phyloP scores from a whole-genome alignment of 1,139 yeast species.

The Protomyces inouyei region DNA sequence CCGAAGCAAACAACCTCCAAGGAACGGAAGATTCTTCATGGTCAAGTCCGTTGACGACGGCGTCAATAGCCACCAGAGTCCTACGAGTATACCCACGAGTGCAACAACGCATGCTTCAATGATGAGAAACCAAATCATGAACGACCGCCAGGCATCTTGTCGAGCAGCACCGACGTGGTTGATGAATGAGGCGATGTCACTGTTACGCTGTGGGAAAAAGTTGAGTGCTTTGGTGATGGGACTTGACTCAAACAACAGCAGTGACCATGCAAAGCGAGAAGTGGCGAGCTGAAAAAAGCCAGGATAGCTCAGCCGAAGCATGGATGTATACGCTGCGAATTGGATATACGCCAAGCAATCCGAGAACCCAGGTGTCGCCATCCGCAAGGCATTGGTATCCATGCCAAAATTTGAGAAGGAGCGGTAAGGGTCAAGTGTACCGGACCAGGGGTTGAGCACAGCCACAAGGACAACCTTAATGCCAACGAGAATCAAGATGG shows the following conservation, averaged over 20 bases:
- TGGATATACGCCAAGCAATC: conserved; percentile 53
- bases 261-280: conserved; percentile 43
- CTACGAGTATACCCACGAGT: conserved; percentile 14
- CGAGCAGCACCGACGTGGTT: conserved; percentile 35
- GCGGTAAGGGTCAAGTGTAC: conserved; percentile 59
- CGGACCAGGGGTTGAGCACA: conserved; percentile 42
- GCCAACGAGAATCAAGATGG: conserved; percentile 45
- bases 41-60: conserved; percentile 12
- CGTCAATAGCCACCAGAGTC: conserved; percentile 20
- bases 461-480: conserved; percentile 44
- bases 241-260: conserved; percentile 36
- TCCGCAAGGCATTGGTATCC: conserved; percentile 53
- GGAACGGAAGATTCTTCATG: conserved; percentile 17
- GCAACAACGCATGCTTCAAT: conserved; percentile 30
- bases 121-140: conserved; percentile 39
- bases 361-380: conserved; percentile 53
- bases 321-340: conserved; percentile 55
- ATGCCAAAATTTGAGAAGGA: conserved; percentile 52
- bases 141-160: conserved; percentile 40
- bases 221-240: conserved; percentile 30
- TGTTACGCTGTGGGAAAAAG: conserved; percentile 23
- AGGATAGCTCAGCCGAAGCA: conserved; percentile 56
- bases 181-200: conserved; percentile 36
- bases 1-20: conserved; percentile 13
- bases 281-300: conserved; percentile 60